These are phyloP conservation scores for Parietaria judaica DNA, from an alignment of 306 rosid species.

Conservation along the genomic window DNA sequence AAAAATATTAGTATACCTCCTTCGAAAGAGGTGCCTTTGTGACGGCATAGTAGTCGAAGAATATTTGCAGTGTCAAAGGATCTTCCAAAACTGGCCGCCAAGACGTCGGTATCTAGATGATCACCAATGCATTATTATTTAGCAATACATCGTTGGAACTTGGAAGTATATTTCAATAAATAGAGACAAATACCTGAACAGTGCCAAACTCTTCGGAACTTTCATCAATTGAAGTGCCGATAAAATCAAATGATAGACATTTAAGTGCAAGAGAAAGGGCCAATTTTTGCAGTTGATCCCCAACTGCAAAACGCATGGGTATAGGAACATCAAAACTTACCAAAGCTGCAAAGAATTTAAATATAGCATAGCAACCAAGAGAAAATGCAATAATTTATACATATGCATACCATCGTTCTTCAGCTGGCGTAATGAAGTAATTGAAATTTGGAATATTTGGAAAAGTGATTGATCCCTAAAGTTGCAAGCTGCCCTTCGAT, in stretches of 20 bases:
- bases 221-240: conserved; percentile 95
- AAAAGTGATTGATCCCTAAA: conserved; percentile 91
- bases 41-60: conserved; percentile 86
- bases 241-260: conserved; percentile 95
- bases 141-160: conserved; percentile 14
- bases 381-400: not conserved
- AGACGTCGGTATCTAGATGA: conserved; percentile 79
- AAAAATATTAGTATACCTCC: conserved; percentile 47
- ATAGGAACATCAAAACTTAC: conserved; percentile 18
- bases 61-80: conserved; percentile 78
- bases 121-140: conserved; percentile 20
- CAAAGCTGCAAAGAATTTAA: not conserved
- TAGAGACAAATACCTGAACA: conserved; percentile 60
- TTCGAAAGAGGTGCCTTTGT: conserved; percentile 90
- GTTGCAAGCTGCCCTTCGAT: conserved; percentile 94
- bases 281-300: conserved; percentile 82
- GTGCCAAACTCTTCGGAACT: conserved; percentile 99
- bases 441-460: conserved; percentile 88
- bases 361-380: not conserved
- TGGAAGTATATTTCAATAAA: conserved; percentile 4
- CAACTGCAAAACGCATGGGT: conserved; percentile 44
- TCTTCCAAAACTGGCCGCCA: conserved; percentile 95
- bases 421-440: conserved; percentile 80
- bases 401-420: conserved; percentile 63
- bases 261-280: conserved; percentile 92